A percentile compares a stretch with the other conserved stretches of the same genome.
Evolutionary conservation across 805 yeast species (phyloP).

Genomic region (Wickerhamiella siamensis): DNA sequence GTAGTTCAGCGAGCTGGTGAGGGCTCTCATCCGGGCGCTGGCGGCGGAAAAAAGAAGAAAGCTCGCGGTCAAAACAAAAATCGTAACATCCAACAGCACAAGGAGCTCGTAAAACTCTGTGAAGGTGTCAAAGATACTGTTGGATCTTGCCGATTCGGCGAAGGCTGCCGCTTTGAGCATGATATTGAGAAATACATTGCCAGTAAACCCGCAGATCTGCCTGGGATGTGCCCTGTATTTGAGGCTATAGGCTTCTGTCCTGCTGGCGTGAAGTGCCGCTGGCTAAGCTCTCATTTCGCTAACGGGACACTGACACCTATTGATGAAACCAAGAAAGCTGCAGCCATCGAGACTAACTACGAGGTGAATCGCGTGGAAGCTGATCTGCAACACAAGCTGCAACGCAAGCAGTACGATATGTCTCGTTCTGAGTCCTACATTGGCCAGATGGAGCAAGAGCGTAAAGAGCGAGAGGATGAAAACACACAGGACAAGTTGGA

Average conservation of each 20-base stretch:
- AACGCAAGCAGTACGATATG: slow-evolving; percentile 49
- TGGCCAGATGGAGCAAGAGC: slow-evolving; percentile 39
- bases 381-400: slow-evolving; percentile 35
- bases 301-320: slow-evolving; percentile 26
- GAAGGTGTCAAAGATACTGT: slow-evolving; percentile 10
- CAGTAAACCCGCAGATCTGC: slow-evolving; percentile 56
- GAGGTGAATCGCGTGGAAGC: slow-evolving; percentile 52
- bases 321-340: slow-evolving; percentile 31
- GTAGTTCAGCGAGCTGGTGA: slow-evolving; percentile 15
- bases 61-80: slow-evolving; percentile 19
- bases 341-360: slow-evolving; percentile 26
- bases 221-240: slow-evolving; percentile 74
- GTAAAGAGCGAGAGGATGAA: slow-evolving; percentile 24
- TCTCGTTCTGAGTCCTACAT: slow-evolving; percentile 42
- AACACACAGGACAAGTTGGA: slow-evolving; percentile 26
- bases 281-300: slow-evolving; percentile 58
- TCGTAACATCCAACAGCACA: slow-evolving; percentile 15
- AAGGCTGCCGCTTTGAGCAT: slow-evolving; percentile 63
- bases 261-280: slow-evolving; percentile 82
- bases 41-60: slow-evolving; percentile 8
- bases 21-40: slow-evolving; percentile 8
- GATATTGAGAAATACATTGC: slow-evolving; percentile 50
- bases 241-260: slow-evolving; percentile 80
- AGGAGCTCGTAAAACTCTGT: slow-evolving; percentile 16
- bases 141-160: slow-evolving; percentile 40